Evolutionary conservation across 2,329 filamentous ascomycete species (phyloP).

Genomic region (Cryphonectria carpinicola): DNA sequence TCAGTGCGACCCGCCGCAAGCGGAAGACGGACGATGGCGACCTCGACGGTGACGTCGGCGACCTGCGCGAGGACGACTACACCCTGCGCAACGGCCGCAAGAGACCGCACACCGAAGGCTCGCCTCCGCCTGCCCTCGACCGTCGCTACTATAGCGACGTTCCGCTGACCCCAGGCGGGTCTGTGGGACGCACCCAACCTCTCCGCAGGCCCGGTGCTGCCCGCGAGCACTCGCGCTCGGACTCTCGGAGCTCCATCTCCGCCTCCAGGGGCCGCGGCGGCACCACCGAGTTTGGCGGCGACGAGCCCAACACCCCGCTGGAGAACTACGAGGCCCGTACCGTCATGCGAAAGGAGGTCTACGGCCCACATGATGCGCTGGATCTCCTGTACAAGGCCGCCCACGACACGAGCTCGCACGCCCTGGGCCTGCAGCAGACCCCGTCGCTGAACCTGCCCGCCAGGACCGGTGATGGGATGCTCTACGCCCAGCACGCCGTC

Average conservation of each 20-base stretch:
- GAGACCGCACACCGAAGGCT: slow-evolving; percentile 56
- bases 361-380: slow-evolving; percentile 89
- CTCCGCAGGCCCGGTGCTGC: slow-evolving; percentile 58
- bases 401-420: slow-evolving; percentile 17
- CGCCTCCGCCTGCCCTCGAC: slow-evolving; percentile 46
- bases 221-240: slow-evolving; percentile 42
- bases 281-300: slow-evolving; percentile 43
- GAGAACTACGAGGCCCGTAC: slow-evolving; percentile 68
- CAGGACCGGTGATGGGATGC: slow-evolving; percentile 11
- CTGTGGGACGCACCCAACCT: slow-evolving; percentile 67
- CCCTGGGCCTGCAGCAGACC: slow-evolving; percentile 12
- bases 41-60: slow-evolving; percentile 50
- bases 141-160: slow-evolving; percentile 53
- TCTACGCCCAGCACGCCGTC: slow-evolving; percentile 31
- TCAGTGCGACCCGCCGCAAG: slow-evolving; percentile 92
- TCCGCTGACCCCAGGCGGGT: slow-evolving; percentile 69
- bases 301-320: slow-evolving; percentile 63
- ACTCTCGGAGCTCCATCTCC: slow-evolving; percentile 39
- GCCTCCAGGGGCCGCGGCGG: slow-evolving; percentile 35
- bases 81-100: slow-evolving; percentile 75
- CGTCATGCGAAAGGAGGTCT: slow-evolving; percentile 74
- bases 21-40: slow-evolving; percentile 71
- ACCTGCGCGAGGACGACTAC: slow-evolving; percentile 55
- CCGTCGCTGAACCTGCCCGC: slow-evolving; percentile 10
- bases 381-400: slow-evolving; percentile 88